Percentiles rank a stretch among this genome's conserved stretches.
Evolutionary conservation across 345 rosid genomes (phyloP).

Genomic region (Chamaenerion angustifolium): DNA sequence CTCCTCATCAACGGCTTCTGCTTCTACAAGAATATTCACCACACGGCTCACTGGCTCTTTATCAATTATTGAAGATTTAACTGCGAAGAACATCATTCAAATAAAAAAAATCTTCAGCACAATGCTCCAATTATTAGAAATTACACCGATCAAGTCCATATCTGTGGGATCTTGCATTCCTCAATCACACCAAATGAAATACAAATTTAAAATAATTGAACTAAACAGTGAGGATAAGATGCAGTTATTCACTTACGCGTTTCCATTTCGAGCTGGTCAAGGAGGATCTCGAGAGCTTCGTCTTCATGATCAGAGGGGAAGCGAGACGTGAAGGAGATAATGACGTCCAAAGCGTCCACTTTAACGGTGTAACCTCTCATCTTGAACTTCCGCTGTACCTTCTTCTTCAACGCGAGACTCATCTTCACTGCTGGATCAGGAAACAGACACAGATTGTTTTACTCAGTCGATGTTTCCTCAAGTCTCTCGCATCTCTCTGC

Average conservation of each 20-base stretch:
- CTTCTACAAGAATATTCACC: conserved; percentile 42
- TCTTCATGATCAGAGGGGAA: conserved; percentile 43
- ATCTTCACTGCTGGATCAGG: conserved; percentile 18
- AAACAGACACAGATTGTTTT: neutral
- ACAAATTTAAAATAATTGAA: no score
- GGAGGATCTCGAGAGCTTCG: conserved; percentile 67
- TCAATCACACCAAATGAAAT: no score
- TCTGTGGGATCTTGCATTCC: no score
- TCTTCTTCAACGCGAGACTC: conserved; percentile 36
- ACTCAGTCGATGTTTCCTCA: conserved; percentile 4
- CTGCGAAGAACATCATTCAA: conserved; percentile 19
- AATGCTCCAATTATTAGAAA: no score
- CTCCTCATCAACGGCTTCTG: conserved; percentile 54
- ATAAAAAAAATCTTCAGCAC: neutral
- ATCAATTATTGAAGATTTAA: conserved; percentile 53
- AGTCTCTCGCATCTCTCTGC: neutral
- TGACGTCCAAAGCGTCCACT: conserved; percentile 59
- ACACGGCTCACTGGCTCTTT: conserved; percentile 47
- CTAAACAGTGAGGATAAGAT: neutral
- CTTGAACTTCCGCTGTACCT: conserved; percentile 61
- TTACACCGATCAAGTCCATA: no score
- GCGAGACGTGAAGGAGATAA: conserved; percentile 42
- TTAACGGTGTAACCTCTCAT: conserved; percentile 60
- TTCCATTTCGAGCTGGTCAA: conserved; percentile 57
- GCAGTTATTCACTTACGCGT: conserved; percentile 13